Base-by-base conservation (phyloP, 1,139 yeast species). In the Nakaseomyces bracarensis region DNA sequence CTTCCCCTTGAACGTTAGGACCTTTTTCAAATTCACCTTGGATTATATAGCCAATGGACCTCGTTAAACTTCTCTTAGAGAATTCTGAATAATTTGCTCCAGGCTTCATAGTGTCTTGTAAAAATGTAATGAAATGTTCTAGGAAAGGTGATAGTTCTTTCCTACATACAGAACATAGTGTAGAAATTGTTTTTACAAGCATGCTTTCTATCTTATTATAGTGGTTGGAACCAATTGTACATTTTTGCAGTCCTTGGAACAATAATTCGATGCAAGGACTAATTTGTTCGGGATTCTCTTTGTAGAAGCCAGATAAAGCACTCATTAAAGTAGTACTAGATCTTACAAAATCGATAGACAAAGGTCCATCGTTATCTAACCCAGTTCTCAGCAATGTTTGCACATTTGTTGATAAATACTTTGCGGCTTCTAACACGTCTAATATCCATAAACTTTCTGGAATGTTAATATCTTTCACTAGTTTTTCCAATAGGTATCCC, bases 101-200 rank as follows among this genome's bases (percentile, higher is more conserved):
- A n/a, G 64, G 54, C 31, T 46, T 63, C 28, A 81, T 57, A 72
- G 80, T 71, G 42, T 73, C 73, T n/a, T 64, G 54, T 14, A 80
- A 64, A 6, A 81, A 66, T 3, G 60, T 54, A 46, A 76, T 77
- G 47, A 82, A 72, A 39, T 71, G 70, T 0, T 77, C 73, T 16
- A 81, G 61, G 44, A 72, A 74, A 1, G 60, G 63, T 0, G 65
- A 52, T 41, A 82, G 55, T 38, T 71, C 68, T 3, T 55, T 52
- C 41, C 83, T 68, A 47, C 86, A 77, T 29, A 71, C 73, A 46
- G 78, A 78, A 58, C 87, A 80, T 4, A 82, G 69, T 29, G 65
- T 68, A 10, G 78, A 59, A n/a, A 80, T 72, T 0, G 86, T 74
- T 47, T 71, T 75, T 1, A 86, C 78, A 2, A 81, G 54, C 52